These are phyloP conservation scores for Aurantiochytrium sp. DNA, from an alignment of 108 stramenopile genomes.

Conservation along the genomic window DNA sequence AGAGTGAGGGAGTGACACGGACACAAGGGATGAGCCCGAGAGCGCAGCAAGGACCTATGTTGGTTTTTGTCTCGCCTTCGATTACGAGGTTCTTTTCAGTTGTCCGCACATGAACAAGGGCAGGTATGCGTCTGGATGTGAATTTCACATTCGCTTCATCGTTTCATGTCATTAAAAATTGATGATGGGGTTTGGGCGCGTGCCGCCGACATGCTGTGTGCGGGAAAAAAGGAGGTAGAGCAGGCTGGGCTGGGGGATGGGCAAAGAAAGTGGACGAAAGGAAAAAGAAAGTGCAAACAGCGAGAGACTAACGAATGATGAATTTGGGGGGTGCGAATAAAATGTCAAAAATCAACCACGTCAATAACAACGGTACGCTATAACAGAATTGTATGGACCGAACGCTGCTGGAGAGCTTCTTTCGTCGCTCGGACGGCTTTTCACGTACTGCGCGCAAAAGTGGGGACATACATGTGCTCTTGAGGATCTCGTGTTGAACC, in stretches of 20 bases:
- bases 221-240: no score
- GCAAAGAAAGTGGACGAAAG: no score
- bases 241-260: no score
- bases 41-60: no score
- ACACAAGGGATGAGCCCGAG: not conserved
- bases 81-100: not conserved
- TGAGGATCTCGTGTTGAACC: slow-evolving; percentile 86
- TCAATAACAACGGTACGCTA: not conserved
- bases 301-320: no score
- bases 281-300: no score
- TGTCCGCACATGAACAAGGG: not conserved
- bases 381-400: slow-evolving; percentile 79
- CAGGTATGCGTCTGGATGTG: not conserved
- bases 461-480: slow-evolving; percentile 94
- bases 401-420: slow-evolving; percentile 73
- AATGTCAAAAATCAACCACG: no score
- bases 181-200: no score
- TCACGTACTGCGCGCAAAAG: slow-evolving; percentile 85
- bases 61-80: not conserved
- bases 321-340: no score
- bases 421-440: slow-evolving; percentile 82
- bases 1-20: not conserved
- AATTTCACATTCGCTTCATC: not conserved
- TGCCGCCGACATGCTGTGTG: no score
- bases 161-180: no score